Percentiles rank a stretch among this genome's conserved stretches.
Conservation (phyloP, 164 flowering plant genomes). For the Dillenia suffruticosa region DNA sequence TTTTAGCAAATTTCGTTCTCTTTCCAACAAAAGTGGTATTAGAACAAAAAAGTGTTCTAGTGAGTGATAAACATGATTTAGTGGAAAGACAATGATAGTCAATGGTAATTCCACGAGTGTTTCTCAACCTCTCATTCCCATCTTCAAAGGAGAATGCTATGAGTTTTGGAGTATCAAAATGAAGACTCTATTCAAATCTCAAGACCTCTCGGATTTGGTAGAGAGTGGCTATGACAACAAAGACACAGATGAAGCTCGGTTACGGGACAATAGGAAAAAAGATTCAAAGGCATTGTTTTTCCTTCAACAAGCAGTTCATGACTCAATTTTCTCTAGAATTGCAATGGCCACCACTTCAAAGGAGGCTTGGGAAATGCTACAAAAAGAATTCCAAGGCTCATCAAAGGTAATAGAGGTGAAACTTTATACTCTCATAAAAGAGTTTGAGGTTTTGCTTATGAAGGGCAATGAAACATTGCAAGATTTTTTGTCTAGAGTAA, state of each 20-base stretch:
- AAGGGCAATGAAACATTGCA: constrained; percentile 2
- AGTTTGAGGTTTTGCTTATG: constrained; percentile 10
- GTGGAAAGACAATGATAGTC: too few relatives aligned
- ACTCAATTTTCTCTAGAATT: not conserved
- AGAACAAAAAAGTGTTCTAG: not conserved
- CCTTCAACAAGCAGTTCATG: constrained; percentile 8
- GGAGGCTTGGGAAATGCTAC: constrained; percentile 3
- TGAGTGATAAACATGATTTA: too few relatives aligned
- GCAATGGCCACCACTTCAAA: constrained; percentile 4
- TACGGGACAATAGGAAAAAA: too few relatives aligned
- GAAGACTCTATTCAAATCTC: too few relatives aligned
- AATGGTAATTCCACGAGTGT: too few relatives aligned
- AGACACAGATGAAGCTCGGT: too few relatives aligned
- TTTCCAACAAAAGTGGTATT: constrained; percentile 27
- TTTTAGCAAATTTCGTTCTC: constrained; percentile 15
- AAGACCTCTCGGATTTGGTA: too few relatives aligned
- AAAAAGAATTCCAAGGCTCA: constrained; percentile 1
- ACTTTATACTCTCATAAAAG: constrained; percentile 2
- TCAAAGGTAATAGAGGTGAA: constrained; percentile 6
- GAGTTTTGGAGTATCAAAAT: too few relatives aligned
- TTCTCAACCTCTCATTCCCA: too few relatives aligned
- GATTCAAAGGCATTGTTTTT: too few relatives aligned
- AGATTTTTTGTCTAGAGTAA: constrained; percentile 1
- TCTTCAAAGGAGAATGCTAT: too few relatives aligned
- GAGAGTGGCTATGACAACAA: too few relatives aligned